Conservation (phyloP, 2,329 filamentous ascomycete species). For the Plectosphaerella sp. region DNA sequence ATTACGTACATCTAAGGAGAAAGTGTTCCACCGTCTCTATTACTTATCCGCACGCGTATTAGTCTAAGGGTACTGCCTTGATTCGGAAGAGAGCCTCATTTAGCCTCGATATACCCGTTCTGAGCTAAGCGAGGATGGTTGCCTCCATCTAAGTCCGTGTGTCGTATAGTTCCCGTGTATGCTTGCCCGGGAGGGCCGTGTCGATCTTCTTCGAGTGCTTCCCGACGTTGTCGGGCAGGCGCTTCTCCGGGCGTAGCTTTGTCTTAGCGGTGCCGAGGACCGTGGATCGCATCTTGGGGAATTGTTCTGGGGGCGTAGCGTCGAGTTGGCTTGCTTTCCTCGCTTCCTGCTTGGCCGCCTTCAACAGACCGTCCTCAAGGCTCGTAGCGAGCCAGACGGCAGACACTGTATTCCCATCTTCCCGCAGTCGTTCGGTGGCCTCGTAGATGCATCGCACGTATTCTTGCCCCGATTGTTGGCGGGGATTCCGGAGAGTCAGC, state of each 20-base stretch:
- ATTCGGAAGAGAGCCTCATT: slow-evolving; percentile 10
- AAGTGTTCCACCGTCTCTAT: slow-evolving; percentile 16
- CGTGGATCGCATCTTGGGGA: slow-evolving; percentile 11
- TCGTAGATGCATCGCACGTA: slow-evolving; percentile 14
- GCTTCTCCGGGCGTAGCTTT: no score
- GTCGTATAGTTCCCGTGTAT: no score
- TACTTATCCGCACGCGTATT: slow-evolving; percentile 9
- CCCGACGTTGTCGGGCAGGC: no score
- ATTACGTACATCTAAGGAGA: slow-evolving; percentile 5
- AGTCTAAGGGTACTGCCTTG: slow-evolving; percentile 1
- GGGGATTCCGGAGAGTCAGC: slow-evolving; percentile 9
- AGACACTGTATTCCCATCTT: not conserved
- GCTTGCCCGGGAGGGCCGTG: no score
- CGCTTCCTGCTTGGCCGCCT: no score
- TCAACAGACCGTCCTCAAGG: no score
- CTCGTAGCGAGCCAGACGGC: no score
- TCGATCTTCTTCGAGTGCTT: no score
- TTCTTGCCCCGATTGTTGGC: slow-evolving; percentile 14
- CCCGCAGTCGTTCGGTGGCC: slow-evolving; percentile 6
- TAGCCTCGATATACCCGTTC: slow-evolving; percentile 12
- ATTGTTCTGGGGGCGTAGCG: no score
- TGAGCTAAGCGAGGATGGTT: slow-evolving; percentile 13
- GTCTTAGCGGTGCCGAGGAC: slow-evolving; percentile 12
- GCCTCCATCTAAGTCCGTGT: slow-evolving; percentile 16
- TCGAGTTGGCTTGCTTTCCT: no score